Evolutionary conservation across 1,139 yeast species (phyloP), one percentile per base, ranked within the genome.

Genomic region (Hyphopichia burtonii): DNA sequence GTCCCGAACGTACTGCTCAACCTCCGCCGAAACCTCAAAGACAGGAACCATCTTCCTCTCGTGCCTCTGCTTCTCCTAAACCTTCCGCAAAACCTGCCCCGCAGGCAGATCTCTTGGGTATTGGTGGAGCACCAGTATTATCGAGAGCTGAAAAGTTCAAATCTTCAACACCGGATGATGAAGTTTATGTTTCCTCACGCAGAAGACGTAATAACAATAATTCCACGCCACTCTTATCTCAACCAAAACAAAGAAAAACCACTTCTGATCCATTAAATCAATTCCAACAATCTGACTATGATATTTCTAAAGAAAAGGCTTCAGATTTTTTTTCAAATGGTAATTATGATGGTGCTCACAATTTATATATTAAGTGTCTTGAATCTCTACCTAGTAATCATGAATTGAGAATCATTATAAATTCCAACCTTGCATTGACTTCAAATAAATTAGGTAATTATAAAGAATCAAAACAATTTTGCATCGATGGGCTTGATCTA

Each of bases 391-490:
- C 97, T 0, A 51, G 58, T 1, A 66, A 66, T 4, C 96, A 93
- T 59, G 78, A 85, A 37, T 69, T 83, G 25, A 72, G 86, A 30
- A 76, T 91, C 2, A 72, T 91, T 25, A 78, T 90, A 2, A 71
- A 74, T 38, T 86, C 97, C 1, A 94, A 94, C 58, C 73, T 94
- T 27, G 83, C 96, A 0, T 70, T 86, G 2, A 82, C 88, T 6
- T 74, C 75, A 41, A 70, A 82, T 36, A 87, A 87, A 55, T 65
- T 82, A 10, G 99, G 99, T 1, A 83, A 88, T 51, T 75, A 87
- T 46, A 81, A 82, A 46, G 74, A 75, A 30, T 84, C 90, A 10
- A 58, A 82, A 28, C 68, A 65, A 3, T 74, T 74, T 48, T 71
- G 87, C 4, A 74, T 76, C 0, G 64, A 65, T 20, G 96, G 91